Evolutionary conservation across 257 asterid genomes (phyloP), one percentile per base, ranked within the genome.

Genomic region (Jacaranda mimosifolia): DNA sequence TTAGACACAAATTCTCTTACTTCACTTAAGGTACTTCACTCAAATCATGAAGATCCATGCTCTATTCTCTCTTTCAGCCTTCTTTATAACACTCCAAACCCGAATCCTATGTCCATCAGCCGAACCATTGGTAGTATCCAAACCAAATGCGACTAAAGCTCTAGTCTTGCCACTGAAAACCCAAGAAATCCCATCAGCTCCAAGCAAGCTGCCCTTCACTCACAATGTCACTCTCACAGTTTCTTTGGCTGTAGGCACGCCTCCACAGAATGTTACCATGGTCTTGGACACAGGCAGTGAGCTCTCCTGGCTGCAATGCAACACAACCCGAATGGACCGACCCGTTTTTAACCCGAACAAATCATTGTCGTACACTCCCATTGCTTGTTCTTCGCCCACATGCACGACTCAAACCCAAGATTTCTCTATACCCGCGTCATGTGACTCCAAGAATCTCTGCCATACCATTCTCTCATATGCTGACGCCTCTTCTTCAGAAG

Each of bases 201-300:
- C 96, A 4, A 84, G 84, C 71, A 88, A 84, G 78, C 90, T 90
- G 49, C 90, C 93, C 6, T 94, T 94, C 86, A 91, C 95, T 3
- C 97, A 90, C 89, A 94, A 94, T 40, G 94, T 94, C 49, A 94
- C 98, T 18, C 97, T 94, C 76, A 94, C 98, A 0, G 94, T 94
- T 15, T 88, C 97, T 12, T 77, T 94, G 19, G 80, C 93, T 1
- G 97, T 92, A 1, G 98, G 98, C 17, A 77, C 94, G 36, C 98
- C 98, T 21, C 91, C 94, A 49, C 98, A 94, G 88, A 91, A 92
- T 19, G 97, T 89, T 36, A 89, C 96, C 65, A 94, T 94, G 98
- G 97, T 94, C 53, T 94, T 94, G 71, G 97, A 94, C 81, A 92
- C 98, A 43, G 98, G 98, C 18, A 94, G 97, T 39, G 97, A 94